These are phyloP conservation scores for Saccharomycopsis javanensis DNA, from an alignment of 805 yeast species.

Conservation along the genomic window DNA sequence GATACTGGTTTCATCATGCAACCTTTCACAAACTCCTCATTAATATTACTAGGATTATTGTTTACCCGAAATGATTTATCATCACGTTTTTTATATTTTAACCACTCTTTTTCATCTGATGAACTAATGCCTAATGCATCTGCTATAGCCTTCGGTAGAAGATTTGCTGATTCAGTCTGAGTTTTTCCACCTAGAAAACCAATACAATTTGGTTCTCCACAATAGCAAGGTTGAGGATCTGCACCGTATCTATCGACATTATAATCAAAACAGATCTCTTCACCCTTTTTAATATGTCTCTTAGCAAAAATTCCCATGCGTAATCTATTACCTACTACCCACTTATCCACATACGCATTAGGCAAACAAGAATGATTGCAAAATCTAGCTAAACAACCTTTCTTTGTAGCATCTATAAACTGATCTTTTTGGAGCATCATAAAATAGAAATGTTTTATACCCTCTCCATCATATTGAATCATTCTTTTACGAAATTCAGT, in stretches of 20 bases:
- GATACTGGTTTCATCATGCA: slow-evolving; percentile 44
- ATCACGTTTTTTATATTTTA: slow-evolving; percentile 44
- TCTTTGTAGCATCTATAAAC: slow-evolving; percentile 87
- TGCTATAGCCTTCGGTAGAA: slow-evolving; percentile 72
- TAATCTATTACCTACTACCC: slow-evolving; percentile 88
- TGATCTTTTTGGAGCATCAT: slow-evolving; percentile 93
- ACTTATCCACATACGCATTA: slow-evolving; percentile 89
- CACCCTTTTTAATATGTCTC: slow-evolving; percentile 60
- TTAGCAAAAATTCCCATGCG: slow-evolving; percentile 88
- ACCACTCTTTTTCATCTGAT: slow-evolving; percentile 62
- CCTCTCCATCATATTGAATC: slow-evolving; percentile 59
- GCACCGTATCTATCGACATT: slow-evolving; percentile 91
- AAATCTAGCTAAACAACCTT: slow-evolving; percentile 83
- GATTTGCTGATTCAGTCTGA: slow-evolving; percentile 82
- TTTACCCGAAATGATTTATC: slow-evolving; percentile 39
- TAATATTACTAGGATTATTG: slow-evolving; percentile 47
- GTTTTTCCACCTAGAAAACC: slow-evolving; percentile 96
- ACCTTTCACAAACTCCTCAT: slow-evolving; percentile 53
- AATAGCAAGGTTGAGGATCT: slow-evolving; percentile 84
- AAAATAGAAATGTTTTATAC: slow-evolving; percentile 77
- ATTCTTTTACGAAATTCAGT: slow-evolving; percentile 62
- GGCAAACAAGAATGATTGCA: slow-evolving; percentile 95
- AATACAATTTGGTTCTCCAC: slow-evolving; percentile 87
- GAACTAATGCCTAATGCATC: slow-evolving; percentile 76
- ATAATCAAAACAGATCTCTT: slow-evolving; percentile 63